phyloP scores from a whole-genome alignment of 495 filamentous ascomycete genomes.

The Tuber magnatum region DNA sequence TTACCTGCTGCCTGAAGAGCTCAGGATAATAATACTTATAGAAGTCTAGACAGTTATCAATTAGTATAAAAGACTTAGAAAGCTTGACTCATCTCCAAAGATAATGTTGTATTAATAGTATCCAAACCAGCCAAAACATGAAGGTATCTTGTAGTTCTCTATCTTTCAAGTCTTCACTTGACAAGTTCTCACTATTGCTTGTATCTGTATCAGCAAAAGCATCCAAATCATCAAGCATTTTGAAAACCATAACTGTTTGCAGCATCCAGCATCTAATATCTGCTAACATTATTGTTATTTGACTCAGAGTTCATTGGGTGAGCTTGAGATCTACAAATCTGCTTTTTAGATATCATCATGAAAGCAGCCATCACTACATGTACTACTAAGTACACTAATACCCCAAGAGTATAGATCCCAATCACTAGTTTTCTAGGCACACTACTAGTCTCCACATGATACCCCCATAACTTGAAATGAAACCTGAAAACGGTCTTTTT shows the following conservation, averaged over 20 bases:
- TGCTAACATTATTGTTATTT: too few relatives aligned
- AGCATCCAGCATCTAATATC: not conserved
- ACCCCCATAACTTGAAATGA: not conserved
- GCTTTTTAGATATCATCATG: too few relatives aligned
- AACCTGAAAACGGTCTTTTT: not conserved
- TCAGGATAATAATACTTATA: too few relatives aligned
- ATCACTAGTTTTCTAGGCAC: not conserved
- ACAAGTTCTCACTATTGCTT: not conserved
- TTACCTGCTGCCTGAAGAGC: too few relatives aligned
- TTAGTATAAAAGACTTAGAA: not conserved
- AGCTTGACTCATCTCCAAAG: not conserved
- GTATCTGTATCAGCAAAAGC: not conserved
- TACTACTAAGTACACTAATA: not conserved
- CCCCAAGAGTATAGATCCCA: not conserved
- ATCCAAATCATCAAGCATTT: not conserved
- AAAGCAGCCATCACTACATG: not conserved
- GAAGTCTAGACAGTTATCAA: too few relatives aligned
- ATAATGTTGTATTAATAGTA: not conserved
- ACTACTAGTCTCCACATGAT: not conserved
- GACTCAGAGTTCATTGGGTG: too few relatives aligned
- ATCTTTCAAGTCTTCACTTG: not conserved
- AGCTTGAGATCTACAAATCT: too few relatives aligned
- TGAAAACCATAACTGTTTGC: not conserved
- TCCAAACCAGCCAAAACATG: not conserved
- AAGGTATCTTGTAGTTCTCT: not conserved